Percentiles rank a stretch among this genome's conserved stretches.
Evolutionary conservation across 495 filamentous ascomycete genomes (phyloP).

Genomic region (Cetradonia linearis): DNA sequence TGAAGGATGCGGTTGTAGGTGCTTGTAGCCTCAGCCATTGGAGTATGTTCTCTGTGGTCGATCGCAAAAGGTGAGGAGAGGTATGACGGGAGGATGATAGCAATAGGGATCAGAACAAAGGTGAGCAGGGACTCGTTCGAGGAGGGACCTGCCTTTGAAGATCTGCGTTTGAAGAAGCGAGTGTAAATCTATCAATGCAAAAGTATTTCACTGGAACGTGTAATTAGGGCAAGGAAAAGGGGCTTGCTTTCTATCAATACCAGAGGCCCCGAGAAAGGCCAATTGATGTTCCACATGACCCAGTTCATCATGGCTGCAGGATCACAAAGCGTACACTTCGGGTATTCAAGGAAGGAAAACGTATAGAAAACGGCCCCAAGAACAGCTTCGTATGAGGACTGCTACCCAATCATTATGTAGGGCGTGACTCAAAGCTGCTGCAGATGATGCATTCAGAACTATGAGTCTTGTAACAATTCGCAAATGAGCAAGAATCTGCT

Average conservation of each 20-base stretch:
- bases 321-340: neutral
- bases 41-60: neutral
- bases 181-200: neutral
- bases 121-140: neutral
- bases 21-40: neutral
- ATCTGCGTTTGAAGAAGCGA: neutral
- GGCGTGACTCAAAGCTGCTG: neutral
- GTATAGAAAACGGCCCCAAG: neutral
- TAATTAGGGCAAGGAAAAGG: neutral
- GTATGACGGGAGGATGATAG: neutral
- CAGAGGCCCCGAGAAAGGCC: neutral
- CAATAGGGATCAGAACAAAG: neutral
- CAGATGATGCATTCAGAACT: neutral
- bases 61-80: neutral
- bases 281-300: neutral
- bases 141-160: neutral
- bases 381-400: neutral
- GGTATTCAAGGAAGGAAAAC: neutral
- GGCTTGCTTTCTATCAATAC: neutral
- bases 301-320: neutral
- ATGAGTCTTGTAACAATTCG: neutral
- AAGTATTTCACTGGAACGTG: neutral
- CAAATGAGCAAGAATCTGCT: neutral
- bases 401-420: neutral
- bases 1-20: neutral